A percentile compares a stretch with the other conserved stretches of the same genome.
These are phyloP conservation scores for Xylariaceae sp. DNA, from an alignment of 2,329 filamentous ascomycete species.

Conservation along the genomic window DNA sequence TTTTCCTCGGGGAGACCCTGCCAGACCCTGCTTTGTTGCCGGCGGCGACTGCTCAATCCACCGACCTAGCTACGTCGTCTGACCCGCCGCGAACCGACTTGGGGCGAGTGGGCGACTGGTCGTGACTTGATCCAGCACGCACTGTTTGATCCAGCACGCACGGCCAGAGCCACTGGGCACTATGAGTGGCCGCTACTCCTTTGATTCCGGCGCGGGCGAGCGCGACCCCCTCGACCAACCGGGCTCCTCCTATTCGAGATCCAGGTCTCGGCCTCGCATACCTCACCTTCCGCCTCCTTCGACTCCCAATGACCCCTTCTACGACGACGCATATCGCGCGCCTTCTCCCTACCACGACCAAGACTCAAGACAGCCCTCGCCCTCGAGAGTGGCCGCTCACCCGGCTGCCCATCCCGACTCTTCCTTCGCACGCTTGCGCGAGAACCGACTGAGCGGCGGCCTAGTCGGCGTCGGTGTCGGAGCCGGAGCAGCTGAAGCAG, in stretches of 20 bases:
- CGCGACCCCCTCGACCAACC: conserved; percentile 17
- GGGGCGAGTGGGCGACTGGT: too few species aligned
- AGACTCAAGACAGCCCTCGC: conserved; percentile 10
- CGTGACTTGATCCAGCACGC: too few species aligned
- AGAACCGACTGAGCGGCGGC: conserved; percentile 26
- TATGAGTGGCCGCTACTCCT: conserved; percentile 24
- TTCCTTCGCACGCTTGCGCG: conserved; percentile 25
- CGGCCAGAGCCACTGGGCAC: conserved; percentile 12
- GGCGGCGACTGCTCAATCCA: too few species aligned
- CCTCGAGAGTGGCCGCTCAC: conserved; percentile 8
- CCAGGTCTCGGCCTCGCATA: background rate
- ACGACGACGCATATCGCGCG: conserved; percentile 11
- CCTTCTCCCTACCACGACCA: conserved; percentile 13
- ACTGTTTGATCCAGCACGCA: too few species aligned
- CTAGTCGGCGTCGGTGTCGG: conserved; percentile 6
- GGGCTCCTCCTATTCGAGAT: background rate
- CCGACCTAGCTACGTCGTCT: too few species aligned
- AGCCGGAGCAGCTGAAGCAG: conserved; percentile 15
- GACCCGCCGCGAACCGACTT: too few species aligned
- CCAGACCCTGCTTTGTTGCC: too few species aligned
- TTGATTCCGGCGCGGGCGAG: conserved; percentile 22
- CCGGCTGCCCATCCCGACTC: conserved; percentile 30
- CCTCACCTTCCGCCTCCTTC: conserved; percentile 7
- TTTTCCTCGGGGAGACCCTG: too few species aligned
- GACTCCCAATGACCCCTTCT: conserved; percentile 3